These are phyloP conservation scores for Gracilariopsis chorda DNA, from an alignment of 23 red algal species.

Conservation along the genomic window DNA sequence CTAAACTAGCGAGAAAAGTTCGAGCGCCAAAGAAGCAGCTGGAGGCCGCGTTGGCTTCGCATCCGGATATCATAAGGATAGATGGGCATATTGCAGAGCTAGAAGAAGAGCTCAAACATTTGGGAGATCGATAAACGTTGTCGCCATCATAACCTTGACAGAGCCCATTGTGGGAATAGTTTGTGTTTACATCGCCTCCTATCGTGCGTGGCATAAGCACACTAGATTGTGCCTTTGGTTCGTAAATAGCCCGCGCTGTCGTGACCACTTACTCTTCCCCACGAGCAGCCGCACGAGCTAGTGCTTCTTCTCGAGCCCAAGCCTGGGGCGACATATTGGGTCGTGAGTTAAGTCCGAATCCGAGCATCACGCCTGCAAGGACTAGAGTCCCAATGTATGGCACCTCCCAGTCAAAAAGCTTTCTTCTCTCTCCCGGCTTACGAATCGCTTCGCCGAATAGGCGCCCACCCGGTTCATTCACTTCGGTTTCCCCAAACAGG, in stretches of 20 bases:
- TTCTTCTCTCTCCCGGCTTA: slow-evolving; percentile 64
- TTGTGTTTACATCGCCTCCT: background rate
- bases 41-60: slow-evolving; percentile 58
- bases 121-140: slow-evolving; percentile 66
- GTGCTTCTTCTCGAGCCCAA: slow-evolving; percentile 41
- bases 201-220: background rate
- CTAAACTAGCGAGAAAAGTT: slow-evolving; percentile 68
- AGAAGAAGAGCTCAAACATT: slow-evolving; percentile 55
- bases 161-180: background rate
- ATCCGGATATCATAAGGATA: slow-evolving; percentile 73
- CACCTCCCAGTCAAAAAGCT: slow-evolving; percentile 67
- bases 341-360: slow-evolving; percentile 55
- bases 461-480: slow-evolving; percentile 76
- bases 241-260: background rate
- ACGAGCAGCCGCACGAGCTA: background rate
- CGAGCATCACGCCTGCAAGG: slow-evolving; percentile 36
- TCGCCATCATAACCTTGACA: background rate
- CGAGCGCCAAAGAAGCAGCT: slow-evolving; percentile 63
- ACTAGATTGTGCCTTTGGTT: background rate
- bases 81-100: slow-evolving; percentile 73
- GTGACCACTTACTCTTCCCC: background rate
- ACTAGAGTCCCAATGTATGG: slow-evolving; percentile 34
- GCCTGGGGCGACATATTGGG: slow-evolving; percentile 30
- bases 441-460: slow-evolving; percentile 76
- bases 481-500: slow-evolving; percentile 4